phyloP scores from a whole-genome alignment of 495 filamentous ascomycete species.

The Talaromyces ruber region DNA sequence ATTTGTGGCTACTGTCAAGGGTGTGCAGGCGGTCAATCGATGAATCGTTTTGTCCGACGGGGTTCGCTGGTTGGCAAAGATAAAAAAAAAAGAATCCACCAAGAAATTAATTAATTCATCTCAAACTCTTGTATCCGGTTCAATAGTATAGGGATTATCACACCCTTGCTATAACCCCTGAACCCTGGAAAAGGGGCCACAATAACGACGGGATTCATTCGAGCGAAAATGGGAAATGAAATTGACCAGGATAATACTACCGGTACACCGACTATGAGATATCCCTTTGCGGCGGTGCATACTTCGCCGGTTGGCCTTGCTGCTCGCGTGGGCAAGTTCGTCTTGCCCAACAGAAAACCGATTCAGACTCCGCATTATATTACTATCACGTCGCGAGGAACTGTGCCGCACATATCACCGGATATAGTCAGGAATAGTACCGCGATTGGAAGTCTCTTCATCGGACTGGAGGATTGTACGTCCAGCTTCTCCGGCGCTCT shows the following conservation, averaged over 20 bases:
- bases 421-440: slow-evolving; percentile 66
- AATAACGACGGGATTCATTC: not conserved
- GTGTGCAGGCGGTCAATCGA: not conserved
- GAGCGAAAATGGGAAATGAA: not conserved
- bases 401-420: slow-evolving; percentile 77
- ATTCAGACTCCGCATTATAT: slow-evolving; percentile 78
- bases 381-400: slow-evolving; percentile 69
- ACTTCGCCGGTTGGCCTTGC: slow-evolving; percentile 20
- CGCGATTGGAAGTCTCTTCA: slow-evolving; percentile 58
- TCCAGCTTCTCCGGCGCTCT: slow-evolving; percentile 10
- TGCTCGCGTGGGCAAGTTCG: slow-evolving; percentile 55
- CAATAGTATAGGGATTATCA: not conserved
- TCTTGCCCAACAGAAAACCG: slow-evolving; percentile 46
- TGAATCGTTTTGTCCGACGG: not conserved
- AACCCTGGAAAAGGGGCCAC: not conserved
- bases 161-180: not conserved
- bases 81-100: not conserved
- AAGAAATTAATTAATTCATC: not conserved
- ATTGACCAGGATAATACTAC: not conserved
- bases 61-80: not conserved
- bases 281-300: slow-evolving; percentile 2
- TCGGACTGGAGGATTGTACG: slow-evolving; percentile 91
- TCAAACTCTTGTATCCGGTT: not conserved
- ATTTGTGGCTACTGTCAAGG: not conserved
- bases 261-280: not conserved